These are phyloP conservation scores for Aristolochia californica DNA, from an alignment of 164 flowering plant genomes.

Conservation along the genomic window DNA sequence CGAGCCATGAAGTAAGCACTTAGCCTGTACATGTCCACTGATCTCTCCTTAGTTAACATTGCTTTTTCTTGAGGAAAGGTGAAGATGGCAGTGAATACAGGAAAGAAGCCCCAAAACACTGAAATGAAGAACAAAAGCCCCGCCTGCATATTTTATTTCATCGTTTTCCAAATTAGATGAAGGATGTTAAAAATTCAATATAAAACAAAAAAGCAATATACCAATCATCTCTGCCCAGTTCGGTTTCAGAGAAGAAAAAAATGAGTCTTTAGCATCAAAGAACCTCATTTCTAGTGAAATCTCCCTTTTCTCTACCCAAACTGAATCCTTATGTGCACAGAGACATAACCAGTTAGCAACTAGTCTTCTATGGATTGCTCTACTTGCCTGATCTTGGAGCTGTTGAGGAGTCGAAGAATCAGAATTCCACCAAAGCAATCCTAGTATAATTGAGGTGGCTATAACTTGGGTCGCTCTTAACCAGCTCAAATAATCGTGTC, in stretches of 20 bases:
- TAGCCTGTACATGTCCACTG: conserved; percentile 65
- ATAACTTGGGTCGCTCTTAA: conserved; percentile 25
- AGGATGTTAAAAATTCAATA: neutral
- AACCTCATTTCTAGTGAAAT: neutral
- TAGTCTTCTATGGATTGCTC: too few species aligned
- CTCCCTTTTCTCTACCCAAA: neutral
- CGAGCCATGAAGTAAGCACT: conserved; percentile 68
- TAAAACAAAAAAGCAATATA: neutral
- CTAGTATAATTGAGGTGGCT: conserved; percentile 21
- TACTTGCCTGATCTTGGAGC: conserved; percentile 13
- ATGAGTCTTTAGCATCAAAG: neutral
- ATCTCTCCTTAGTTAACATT: conserved; percentile 60
- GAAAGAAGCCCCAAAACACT: conserved; percentile 10
- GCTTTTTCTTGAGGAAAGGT: conserved; percentile 29
- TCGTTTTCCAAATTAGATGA: neutral
- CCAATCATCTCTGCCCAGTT: neutral
- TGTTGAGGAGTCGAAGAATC: conserved; percentile 6
- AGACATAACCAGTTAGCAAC: neutral
- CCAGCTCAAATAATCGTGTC: conserved; percentile 24
- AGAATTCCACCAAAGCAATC: conserved; percentile 37
- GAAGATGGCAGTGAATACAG: conserved; percentile 10
- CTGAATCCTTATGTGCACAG: neutral
- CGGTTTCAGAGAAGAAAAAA: neutral
- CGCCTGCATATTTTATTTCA: neutral
- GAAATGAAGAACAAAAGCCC: conserved; percentile 7